Percentiles rank a stretch among this genome's conserved stretches.
Evolutionary conservation across 1,284 basidiomycete genomes (phyloP).

Genomic region (Ceratobasidium papillatum): DNA sequence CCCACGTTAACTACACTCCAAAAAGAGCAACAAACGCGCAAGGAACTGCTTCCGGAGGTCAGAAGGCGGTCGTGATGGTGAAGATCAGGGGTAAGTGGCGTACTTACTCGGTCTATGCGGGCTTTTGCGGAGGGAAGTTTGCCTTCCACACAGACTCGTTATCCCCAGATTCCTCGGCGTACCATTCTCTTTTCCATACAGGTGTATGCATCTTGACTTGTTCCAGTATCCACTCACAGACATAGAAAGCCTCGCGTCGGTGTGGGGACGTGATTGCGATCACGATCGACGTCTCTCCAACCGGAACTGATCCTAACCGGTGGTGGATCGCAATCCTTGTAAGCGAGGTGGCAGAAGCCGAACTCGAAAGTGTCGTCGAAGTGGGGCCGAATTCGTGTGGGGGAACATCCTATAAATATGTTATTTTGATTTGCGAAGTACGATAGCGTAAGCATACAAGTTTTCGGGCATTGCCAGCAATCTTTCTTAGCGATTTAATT

Average conservation of each 20-base stretch:
- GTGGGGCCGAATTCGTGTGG: slow-evolving; percentile 42
- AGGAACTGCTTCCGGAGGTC: not conserved
- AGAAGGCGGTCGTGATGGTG: not conserved
- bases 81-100: slow-evolving; percentile 8
- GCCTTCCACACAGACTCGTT: slow-evolving; percentile 41
- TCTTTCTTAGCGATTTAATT: slow-evolving; percentile 76
- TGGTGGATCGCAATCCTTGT: slow-evolving; percentile 72
- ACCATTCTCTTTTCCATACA: slow-evolving; percentile 91
- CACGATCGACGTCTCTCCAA: slow-evolving; percentile 83
- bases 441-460: slow-evolving; percentile 58
- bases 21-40: not conserved
- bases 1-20: not conserved
- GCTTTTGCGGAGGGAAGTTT: slow-evolving; percentile 41
- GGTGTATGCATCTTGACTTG: slow-evolving; percentile 82
- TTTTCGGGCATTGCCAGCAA: slow-evolving; percentile 59
- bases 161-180: slow-evolving; percentile 51
- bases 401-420: slow-evolving; percentile 18
- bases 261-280: slow-evolving; percentile 88
- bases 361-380: slow-evolving; percentile 43
- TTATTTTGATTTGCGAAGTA: slow-evolving; percentile 48
- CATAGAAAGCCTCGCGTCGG: slow-evolving; percentile 79
- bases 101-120: not conserved
- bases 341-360: slow-evolving; percentile 43
- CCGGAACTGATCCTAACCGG: slow-evolving; percentile 79
- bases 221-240: slow-evolving; percentile 84